Conservation (phyloP, 176 grass and related monocot genomes). For the Juncus inflexus region DNA sequence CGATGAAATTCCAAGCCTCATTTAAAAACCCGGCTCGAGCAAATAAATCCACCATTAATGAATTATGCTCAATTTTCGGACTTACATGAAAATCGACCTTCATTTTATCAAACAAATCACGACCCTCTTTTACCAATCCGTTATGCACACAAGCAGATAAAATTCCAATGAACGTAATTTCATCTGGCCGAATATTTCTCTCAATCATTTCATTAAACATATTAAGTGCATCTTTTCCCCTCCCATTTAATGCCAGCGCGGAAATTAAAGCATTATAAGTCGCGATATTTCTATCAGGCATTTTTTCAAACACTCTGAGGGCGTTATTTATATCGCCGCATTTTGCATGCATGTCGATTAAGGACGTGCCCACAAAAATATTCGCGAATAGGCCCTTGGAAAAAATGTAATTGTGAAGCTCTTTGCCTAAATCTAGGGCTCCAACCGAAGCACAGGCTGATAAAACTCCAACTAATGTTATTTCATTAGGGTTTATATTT, state of each 20-base stretch:
- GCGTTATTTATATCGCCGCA: conserved; percentile 62
- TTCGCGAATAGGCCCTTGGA: conserved; percentile 45
- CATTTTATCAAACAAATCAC: conserved; percentile 52
- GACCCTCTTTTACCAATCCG: conserved; percentile 58
- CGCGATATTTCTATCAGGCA: conserved; percentile 58
- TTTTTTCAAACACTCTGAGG: conserved; percentile 46
- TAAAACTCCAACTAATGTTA: conserved; percentile 75
- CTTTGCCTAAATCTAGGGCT: conserved; percentile 60
- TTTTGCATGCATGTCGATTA: conserved; percentile 85
- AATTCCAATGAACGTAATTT: conserved; percentile 66
- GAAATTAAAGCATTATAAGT: conserved; percentile 90
- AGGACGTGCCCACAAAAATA: conserved; percentile 73
- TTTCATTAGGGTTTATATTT: conserved; percentile 49
- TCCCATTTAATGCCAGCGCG: conserved; percentile 57
- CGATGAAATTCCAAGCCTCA: conserved; percentile 66
- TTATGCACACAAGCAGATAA: conserved; percentile 81
- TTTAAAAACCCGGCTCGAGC: conserved; percentile 63
- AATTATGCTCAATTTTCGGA: conserved; percentile 74
- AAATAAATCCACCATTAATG: conserved; percentile 82
- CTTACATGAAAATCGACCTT: conserved; percentile 41
- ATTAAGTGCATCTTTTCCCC: conserved; percentile 45
- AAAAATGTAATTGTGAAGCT: conserved; percentile 51
- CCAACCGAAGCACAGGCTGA: conserved; percentile 67
- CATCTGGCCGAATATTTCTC: conserved; percentile 40
- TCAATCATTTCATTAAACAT: conserved; percentile 61